Base-by-base conservation (phyloP, 2,329 filamentous ascomycete species). In the Ophiostoma quercus region DNA sequence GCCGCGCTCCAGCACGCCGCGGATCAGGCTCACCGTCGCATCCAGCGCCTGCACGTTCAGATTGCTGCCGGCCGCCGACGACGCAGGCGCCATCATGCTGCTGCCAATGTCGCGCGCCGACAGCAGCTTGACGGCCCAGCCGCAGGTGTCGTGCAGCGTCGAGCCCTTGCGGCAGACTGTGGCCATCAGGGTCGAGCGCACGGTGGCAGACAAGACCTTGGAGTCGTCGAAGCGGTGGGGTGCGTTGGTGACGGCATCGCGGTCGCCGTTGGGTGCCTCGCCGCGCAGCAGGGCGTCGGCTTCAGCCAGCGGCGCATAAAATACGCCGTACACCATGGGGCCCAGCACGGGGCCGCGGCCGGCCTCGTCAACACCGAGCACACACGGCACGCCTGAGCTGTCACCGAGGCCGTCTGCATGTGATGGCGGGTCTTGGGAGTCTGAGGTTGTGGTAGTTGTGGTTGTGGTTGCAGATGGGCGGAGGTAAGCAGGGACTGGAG, bases 11-110 rank as follows among this genome's bases (percentile, higher is more conserved):
- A 95, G 84, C 3, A 97, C 91, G 47, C 88, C 88, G 69, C 87
- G 84, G 76, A 98, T 94, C 68, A 99, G 83, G 54, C 87, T 86
- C 32, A 96, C 87, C 0, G 94, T 98, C 3, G 94, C 92, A 79
- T 97, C 94, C 87, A 95, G 90, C 22, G 94, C 94, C 79, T 99
- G 95, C 4, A 93, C 92, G 78, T 99, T 99, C 73, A 99, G 87
- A 78, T 99, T 99, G 81, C 68, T 97, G 96, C 3, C 82, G 22
- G 81, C 81, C 2, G 82, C 78, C 79, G 81, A 9, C 82, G 82
- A 1, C 88, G 85, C 11, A 82, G 82, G 2, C 88, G 85, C 11
- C 85, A 95, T 83, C 92, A 96, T 96, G 75, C 87, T 86, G 8
- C 92, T 86, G 57, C 85, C 87, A 75, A 97, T 96, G 80, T 94